Conservation (phyloP, 441 rosid genomes). For the Mallotus japonicus region DNA sequence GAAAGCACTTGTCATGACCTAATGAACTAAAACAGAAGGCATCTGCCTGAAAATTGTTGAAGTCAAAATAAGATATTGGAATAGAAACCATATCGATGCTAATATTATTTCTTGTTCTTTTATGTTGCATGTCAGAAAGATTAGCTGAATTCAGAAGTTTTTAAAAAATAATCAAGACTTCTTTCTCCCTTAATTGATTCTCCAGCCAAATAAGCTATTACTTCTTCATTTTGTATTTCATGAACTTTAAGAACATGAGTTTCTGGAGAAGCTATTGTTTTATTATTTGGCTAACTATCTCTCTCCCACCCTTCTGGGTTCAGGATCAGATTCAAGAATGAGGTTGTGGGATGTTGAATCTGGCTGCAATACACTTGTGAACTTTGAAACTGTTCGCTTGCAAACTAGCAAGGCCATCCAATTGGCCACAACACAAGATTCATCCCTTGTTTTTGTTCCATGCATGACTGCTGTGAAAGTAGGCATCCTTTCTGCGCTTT, state of each 20-base stretch:
- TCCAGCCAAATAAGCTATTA: background rate
- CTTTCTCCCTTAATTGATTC: background rate
- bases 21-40: background rate
- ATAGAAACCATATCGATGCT: background rate
- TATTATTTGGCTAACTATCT: background rate
- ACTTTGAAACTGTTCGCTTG: conserved; percentile 77
- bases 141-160: background rate
- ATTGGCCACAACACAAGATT: conserved; percentile 60
- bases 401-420: conserved; percentile 74
- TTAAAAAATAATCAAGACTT: background rate
- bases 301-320: conserved; percentile 18
- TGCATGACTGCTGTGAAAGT: conserved; percentile 85
- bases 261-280: background rate
- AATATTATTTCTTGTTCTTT: background rate
- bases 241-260: background rate
- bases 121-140: background rate
- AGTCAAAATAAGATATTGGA: background rate
- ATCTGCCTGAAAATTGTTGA: background rate
- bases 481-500: conserved; percentile 19
- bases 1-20: background rate
- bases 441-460: conserved; percentile 75
- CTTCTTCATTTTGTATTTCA: background rate
- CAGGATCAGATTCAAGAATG: conserved; percentile 95
- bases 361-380: conserved; percentile 89
- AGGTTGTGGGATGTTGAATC: conserved; percentile 89